Evolutionary conservation across 305 asterid genomes (phyloP).

Genomic region (Andrographis paniculata): DNA sequence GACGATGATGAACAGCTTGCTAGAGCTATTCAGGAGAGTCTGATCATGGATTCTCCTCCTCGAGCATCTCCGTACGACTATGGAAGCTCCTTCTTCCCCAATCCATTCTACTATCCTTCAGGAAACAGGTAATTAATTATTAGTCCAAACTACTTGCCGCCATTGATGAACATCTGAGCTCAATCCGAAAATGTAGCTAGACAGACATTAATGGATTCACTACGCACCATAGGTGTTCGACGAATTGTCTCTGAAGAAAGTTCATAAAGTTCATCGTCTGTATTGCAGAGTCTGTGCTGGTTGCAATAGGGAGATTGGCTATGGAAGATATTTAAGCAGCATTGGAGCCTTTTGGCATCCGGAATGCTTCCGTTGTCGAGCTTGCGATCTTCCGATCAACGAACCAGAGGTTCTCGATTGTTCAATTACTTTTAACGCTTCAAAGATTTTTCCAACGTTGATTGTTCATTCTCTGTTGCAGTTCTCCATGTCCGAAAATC

Average conservation of each 20-base stretch:
- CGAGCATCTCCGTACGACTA: slow-evolving; percentile 28
- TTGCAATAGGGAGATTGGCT: slow-evolving; percentile 77
- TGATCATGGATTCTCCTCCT: slow-evolving; percentile 51
- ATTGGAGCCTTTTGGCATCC: slow-evolving; percentile 98
- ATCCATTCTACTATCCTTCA: slow-evolving; percentile 42
- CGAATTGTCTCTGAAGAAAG: background rate
- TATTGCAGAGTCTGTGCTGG: slow-evolving; percentile 76
- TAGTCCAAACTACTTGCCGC: no score
- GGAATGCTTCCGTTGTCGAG: slow-evolving; percentile 77
- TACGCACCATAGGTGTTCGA: background rate
- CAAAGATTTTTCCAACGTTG: no score
- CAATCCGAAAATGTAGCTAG: no score
- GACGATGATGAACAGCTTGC: slow-evolving; percentile 75
- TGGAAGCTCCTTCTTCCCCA: slow-evolving; percentile 52
- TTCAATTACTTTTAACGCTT: no score
- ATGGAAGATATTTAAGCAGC: slow-evolving; percentile 80
- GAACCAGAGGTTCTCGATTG: slow-evolving; percentile 99
- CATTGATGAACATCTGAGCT: no score
- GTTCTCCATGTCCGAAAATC: slow-evolving; percentile 79
- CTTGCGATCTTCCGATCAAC: slow-evolving; percentile 70
- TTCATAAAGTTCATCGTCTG: no score
- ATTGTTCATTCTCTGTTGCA: slow-evolving; percentile 20
- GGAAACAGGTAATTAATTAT: slow-evolving; percentile 53
- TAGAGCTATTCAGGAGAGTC: slow-evolving; percentile 69
- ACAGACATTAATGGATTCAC: no score